These are phyloP conservation scores for Hortiboletus campestris DNA, from an alignment of 768 basidiomycete genomes.

Conservation along the genomic window DNA sequence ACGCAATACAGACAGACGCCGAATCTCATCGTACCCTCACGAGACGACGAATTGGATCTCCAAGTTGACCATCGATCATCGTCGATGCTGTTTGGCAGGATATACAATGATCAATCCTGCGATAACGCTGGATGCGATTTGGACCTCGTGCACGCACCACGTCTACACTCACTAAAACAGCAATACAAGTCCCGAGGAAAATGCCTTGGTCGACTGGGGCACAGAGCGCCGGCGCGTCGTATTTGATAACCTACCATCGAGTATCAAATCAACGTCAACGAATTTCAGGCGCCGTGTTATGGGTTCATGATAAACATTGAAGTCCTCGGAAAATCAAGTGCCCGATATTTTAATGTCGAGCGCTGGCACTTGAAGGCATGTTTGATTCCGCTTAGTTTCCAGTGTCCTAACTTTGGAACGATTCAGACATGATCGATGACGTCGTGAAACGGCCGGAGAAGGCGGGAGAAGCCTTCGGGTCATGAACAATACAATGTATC, in stretches of 20 bases:
- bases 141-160: constrained; percentile 3
- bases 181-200: neutral
- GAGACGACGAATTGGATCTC: neutral
- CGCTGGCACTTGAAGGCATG: neutral
- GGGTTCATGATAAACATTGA: neutral
- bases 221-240: neutral
- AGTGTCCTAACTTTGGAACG: neutral
- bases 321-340: constrained; percentile 14
- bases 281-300: neutral
- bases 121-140: neutral
- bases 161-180: neutral
- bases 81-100: neutral
- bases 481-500: neutral
- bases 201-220: neutral
- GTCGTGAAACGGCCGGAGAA: constrained; percentile 4
- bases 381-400: neutral
- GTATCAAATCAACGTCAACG: neutral
- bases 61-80: constrained; percentile 8
- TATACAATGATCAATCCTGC: neutral
- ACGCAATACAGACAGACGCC: constrained; percentile 4
- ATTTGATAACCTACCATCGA: neutral
- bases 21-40: constrained; percentile 4
- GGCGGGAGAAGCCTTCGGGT: neutral
- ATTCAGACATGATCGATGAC: constrained; percentile 1
- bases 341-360: neutral